These are phyloP conservation scores for Tilletia caries DNA, from an alignment of 1,284 basidiomycete genomes.

Conservation along the genomic window DNA sequence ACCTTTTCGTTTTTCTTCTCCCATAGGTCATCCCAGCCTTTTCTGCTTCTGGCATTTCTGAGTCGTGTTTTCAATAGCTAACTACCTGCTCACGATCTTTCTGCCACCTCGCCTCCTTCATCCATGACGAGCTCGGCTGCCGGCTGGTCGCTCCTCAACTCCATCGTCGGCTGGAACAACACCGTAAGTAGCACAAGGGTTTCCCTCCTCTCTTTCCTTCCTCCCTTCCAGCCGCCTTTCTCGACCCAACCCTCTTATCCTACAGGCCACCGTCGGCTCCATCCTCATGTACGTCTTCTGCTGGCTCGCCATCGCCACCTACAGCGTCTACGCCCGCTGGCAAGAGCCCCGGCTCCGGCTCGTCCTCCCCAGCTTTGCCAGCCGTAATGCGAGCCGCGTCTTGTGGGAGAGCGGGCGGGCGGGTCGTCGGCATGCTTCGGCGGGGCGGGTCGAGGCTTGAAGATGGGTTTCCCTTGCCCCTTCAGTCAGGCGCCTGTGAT, in stretches of 20 bases:
- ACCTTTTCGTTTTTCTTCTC: too few relatives aligned
- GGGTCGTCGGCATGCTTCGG: not conserved
- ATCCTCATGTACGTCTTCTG: constrained; percentile 42
- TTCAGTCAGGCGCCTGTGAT: too few relatives aligned
- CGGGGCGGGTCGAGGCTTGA: too few relatives aligned
- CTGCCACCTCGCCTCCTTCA: too few relatives aligned
- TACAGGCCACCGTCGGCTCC: constrained; percentile 30
- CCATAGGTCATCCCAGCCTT: too few relatives aligned
- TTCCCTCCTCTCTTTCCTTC: too few relatives aligned
- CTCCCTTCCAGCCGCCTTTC: not conserved
- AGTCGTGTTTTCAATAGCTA: too few relatives aligned
- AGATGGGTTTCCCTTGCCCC: too few relatives aligned
- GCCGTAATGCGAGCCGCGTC: constrained; percentile 15
- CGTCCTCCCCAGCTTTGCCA: constrained; percentile 5
- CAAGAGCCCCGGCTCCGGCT: constrained; percentile 29
- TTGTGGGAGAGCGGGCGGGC: constrained; percentile 25
- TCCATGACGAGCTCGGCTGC: constrained; percentile 52
- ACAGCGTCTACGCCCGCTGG: constrained; percentile 35
- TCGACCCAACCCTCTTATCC: not conserved
- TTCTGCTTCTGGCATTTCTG: too few relatives aligned
- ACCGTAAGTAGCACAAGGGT: constrained; percentile 20
- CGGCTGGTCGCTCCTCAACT: constrained; percentile 48
- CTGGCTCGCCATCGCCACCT: constrained; percentile 39
- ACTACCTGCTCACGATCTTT: too few relatives aligned
- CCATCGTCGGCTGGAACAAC: constrained; percentile 49